Evolutionary conservation across 106 monocot species (phyloP), one percentile per base, ranked within the genome.

Genomic region (Platanthera guangdongensis): DNA sequence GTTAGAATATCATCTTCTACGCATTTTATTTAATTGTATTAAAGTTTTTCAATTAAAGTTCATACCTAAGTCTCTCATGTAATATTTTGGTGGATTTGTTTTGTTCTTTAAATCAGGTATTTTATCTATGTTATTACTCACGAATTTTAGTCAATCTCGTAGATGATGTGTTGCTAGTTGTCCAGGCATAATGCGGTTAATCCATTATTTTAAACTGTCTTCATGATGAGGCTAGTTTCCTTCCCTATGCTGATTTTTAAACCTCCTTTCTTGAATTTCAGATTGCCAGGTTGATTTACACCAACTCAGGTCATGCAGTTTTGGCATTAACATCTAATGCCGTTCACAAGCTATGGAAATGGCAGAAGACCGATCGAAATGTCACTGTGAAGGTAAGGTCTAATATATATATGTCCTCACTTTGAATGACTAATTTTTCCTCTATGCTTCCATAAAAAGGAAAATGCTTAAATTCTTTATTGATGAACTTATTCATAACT

Each of bases 301-400:
- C 92, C 16, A 89, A 87, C 74, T 79, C 85, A 52, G 92, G 92
- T 25, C 50, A 51, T 25, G 79, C 83, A n/a, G 65, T 92, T 16
- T 79, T 92, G 52, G 89, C 89, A 70, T 68, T 92, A 75, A 28
- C 89, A 75, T 90, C 83, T 39, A 90, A 90, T 82, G 87, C 83
- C 52, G 74, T 85, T 78, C 87, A 85, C 57, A 87, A 93, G 81
- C 73, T 93, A 50, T 93, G 90, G 92, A 93, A 84, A 79, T 93
- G 92, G 92, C 75, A 82, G 30, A 84, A 82, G 47, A 86, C 73
- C 51, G 87, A 84, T 51, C 75, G 83, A 62, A 89, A 92, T 78
- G 19, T 52, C 7, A 75, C 75, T 75, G 84, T 80, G 52, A 93
- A 89, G 87, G 92, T 90, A 72, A 39, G 39, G 39, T 39, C 39